A percentile compares a stretch with the other conserved stretches of the same genome.
Evolutionary conservation across 129 eudicot genomes (phyloP).

Genomic region (Escallonia rubra): DNA sequence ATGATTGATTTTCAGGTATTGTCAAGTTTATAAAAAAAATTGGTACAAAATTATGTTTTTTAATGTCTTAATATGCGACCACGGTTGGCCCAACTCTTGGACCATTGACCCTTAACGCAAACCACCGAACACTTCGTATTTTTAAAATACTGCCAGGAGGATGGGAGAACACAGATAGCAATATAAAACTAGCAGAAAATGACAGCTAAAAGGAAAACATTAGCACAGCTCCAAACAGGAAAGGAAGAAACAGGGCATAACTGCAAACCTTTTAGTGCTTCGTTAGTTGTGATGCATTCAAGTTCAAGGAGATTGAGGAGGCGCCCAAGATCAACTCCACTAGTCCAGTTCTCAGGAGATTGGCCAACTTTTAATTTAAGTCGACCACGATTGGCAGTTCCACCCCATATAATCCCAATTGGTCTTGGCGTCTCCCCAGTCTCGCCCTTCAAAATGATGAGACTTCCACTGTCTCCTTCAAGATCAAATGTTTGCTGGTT

Average conservation of each 20-base stretch:
- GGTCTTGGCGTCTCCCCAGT: conserved; percentile 84
- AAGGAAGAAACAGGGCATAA: not conserved
- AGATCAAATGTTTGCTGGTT: conserved; percentile 96
- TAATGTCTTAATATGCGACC: not conserved
- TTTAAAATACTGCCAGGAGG: not conserved
- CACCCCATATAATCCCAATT: conserved; percentile 96
- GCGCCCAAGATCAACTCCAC: conserved; percentile 97
- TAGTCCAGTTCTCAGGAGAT: conserved; percentile 95
- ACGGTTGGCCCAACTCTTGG: not conserved
- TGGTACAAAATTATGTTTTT: not conserved
- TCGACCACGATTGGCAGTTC: conserved; percentile 92
- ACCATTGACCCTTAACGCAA: not conserved
- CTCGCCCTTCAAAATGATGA: conserved; percentile 64
- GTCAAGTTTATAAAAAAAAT: not conserved
- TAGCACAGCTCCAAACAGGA: not conserved
- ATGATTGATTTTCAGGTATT: too few relatives aligned
- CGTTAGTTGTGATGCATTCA: conserved; percentile 67
- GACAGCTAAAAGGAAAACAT: not conserved
- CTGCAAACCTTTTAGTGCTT: conserved; percentile 70
- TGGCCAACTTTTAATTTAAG: conserved; percentile 94
- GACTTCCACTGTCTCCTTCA: conserved; percentile 95
- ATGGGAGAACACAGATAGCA: not conserved
- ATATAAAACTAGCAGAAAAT: not conserved
- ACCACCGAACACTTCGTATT: too few relatives aligned
- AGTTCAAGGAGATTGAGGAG: conserved; percentile 95